These are phyloP conservation scores for Euphorbia corollata DNA, from an alignment of 441 rosid species.

Conservation along the genomic window DNA sequence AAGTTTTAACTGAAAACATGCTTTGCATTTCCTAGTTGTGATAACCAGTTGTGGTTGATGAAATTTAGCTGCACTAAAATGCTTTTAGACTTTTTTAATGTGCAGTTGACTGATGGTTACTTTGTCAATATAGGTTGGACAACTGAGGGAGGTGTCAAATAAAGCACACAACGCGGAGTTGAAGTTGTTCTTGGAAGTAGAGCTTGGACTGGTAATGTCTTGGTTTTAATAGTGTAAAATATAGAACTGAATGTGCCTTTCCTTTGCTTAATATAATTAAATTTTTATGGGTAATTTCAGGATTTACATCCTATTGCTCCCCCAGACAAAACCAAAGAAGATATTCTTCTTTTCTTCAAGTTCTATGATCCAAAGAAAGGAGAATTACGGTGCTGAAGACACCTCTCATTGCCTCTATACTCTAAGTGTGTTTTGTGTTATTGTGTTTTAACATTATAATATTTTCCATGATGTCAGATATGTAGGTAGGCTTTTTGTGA, in stretches of 20 bases:
- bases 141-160: slow-evolving; percentile 73
- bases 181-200: slow-evolving; percentile 86
- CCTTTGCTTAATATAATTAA: slow-evolving; percentile 3
- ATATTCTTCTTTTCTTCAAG: slow-evolving; percentile 82
- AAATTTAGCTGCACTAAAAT: not conserved
- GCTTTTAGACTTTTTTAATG: not conserved
- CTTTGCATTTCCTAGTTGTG: not conserved
- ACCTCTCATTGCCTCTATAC: not conserved
- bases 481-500: slow-evolving; percentile 81
- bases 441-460: slow-evolving; percentile 18
- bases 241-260: too few species aligned
- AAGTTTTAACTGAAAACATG: not conserved
- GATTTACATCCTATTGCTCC: slow-evolving; percentile 51
- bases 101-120: slow-evolving; percentile 3
- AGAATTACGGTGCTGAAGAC: slow-evolving; percentile 55
- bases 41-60: too few species aligned
- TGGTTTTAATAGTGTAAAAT: not conserved
- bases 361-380: slow-evolving; percentile 70
- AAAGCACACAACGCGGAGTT: slow-evolving; percentile 76
- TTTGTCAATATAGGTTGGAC: slow-evolving; percentile 64
- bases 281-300: slow-evolving; percentile 31
- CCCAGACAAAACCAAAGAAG: slow-evolving; percentile 59
- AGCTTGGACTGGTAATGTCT: slow-evolving; percentile 56
- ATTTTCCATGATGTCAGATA: slow-evolving; percentile 40
- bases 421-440: slow-evolving; percentile 21